Evolutionary conservation across 768 basidiomycete genomes (phyloP).

Genomic region (Lactarius psammicola): DNA sequence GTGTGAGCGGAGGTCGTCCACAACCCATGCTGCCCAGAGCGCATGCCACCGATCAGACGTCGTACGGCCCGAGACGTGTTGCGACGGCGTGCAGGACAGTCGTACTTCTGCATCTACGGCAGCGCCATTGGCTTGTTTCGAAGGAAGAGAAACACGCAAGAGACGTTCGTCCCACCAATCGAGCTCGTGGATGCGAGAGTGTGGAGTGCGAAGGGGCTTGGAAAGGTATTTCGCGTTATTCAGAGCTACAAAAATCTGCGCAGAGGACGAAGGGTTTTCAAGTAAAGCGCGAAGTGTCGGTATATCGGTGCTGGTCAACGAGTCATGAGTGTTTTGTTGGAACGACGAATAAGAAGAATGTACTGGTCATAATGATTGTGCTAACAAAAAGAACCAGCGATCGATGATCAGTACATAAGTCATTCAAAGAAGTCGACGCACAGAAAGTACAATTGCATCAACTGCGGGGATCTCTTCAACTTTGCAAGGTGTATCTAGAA

Average conservation of each 20-base stretch:
- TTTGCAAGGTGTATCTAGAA: conserved; percentile 38
- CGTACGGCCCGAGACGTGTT: conserved; percentile 58
- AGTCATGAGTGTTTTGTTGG: neutral
- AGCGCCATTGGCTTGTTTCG: neutral
- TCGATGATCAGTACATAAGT: neutral
- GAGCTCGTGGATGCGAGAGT: conserved; percentile 40
- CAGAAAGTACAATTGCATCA: conserved; percentile 50
- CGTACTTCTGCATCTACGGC: conserved; percentile 38
- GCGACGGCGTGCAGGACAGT: conserved; percentile 61
- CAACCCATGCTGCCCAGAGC: conserved; percentile 67
- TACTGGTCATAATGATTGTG: conserved; percentile 43
- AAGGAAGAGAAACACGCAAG: conserved; percentile 34
- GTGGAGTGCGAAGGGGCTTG: conserved; percentile 35
- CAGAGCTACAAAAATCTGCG: conserved; percentile 48
- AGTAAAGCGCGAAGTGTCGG: conserved; percentile 37
- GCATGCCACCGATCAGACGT: conserved; percentile 52
- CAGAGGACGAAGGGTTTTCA: conserved; percentile 24
- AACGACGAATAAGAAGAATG: neutral
- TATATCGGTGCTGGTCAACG: conserved; percentile 35
- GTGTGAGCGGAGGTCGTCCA: conserved; percentile 49
- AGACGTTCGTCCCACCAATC: conserved; percentile 50
- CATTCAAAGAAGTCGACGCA: conserved; percentile 29
- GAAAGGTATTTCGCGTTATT: conserved; percentile 42
- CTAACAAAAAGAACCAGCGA: conserved; percentile 21
- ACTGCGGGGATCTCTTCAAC: conserved; percentile 47